Evolutionary conservation across 2,329 filamentous ascomycete genomes (phyloP).

Genomic region (Fusarium pilosicola): DNA sequence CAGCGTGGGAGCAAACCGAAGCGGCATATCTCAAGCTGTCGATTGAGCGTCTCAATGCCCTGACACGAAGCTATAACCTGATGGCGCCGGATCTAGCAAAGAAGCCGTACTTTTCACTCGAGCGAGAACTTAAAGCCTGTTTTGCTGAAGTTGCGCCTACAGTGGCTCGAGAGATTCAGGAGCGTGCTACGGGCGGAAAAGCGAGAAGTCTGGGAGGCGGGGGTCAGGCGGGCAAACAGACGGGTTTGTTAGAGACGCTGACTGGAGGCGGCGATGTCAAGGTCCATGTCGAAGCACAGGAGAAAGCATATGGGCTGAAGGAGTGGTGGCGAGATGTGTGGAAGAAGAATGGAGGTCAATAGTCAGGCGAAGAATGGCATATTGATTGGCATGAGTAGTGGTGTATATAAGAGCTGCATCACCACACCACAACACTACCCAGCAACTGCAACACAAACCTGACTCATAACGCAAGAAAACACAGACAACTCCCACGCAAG

Average conservation of each 20-base stretch:
- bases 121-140: slow-evolving; percentile 82
- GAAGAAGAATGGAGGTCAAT: slow-evolving; percentile 43
- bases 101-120: slow-evolving; percentile 88
- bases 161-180: slow-evolving; percentile 76
- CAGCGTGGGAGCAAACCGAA: slow-evolving; percentile 78
- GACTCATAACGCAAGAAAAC: neutral
- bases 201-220: slow-evolving; percentile 50
- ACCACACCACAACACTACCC: neutral
- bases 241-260: slow-evolving; percentile 71
- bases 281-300: slow-evolving; percentile 77
- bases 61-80: slow-evolving; percentile 91
- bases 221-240: slow-evolving; percentile 50
- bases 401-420: neutral
- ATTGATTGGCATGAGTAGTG: neutral
- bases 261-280: slow-evolving; percentile 60
- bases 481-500: neutral
- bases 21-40: slow-evolving; percentile 78
- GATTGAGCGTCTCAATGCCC: slow-evolving; percentile 79
- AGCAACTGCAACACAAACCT: neutral
- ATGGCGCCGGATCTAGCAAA: slow-evolving; percentile 93
- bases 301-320: slow-evolving; percentile 83
- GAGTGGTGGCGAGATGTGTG: slow-evolving; percentile 91
- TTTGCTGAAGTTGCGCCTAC: slow-evolving; percentile 87
- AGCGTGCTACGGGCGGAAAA: slow-evolving; percentile 63
- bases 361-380: neutral